These are phyloP conservation scores for Xerocomus spinulosus DNA, from an alignment of 768 basidiomycete genomes.

Conservation along the genomic window DNA sequence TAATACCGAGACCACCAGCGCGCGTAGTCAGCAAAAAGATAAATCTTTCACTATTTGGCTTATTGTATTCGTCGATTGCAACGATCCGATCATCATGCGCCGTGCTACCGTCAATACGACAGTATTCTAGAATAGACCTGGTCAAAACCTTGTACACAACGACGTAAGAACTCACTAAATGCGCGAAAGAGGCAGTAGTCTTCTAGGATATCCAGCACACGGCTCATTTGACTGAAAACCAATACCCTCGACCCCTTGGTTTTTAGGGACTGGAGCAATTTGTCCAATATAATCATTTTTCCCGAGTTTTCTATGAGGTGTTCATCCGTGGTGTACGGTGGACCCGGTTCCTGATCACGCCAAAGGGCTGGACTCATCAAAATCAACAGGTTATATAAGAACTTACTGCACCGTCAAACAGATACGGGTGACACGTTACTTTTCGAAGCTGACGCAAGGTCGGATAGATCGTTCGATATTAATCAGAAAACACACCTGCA, in stretches of 20 bases:
- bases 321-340: constrained; percentile 97
- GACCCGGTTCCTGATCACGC: constrained; percentile 79
- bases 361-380: not conserved
- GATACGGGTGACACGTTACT: constrained; percentile 87
- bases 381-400: not conserved
- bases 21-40: constrained; percentile 95
- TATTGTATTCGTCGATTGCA: constrained; percentile 98
- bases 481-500: constrained; percentile 63
- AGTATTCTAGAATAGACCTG: constrained; percentile 61
- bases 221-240: constrained; percentile 99
- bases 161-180: constrained; percentile 62
- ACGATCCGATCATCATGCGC: constrained; percentile 94
- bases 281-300: constrained; percentile 98
- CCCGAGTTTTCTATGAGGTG: constrained; percentile 92
- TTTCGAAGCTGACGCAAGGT: constrained; percentile 51
- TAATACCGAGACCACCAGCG: constrained; percentile 96
- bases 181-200: constrained; percentile 92
- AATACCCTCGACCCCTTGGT: constrained; percentile 90
- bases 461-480: not conserved
- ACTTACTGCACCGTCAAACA: constrained; percentile 86
- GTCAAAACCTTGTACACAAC: constrained; percentile 5
- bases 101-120: constrained; percentile 93
- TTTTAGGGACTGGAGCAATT: constrained; percentile 82
- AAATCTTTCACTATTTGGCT: constrained; percentile 89
- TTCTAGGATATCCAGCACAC: constrained; percentile 93